Evolutionary conservation across 2,329 filamentous ascomycete genomes (phyloP).

Genomic region (Sclerotinia minor): DNA sequence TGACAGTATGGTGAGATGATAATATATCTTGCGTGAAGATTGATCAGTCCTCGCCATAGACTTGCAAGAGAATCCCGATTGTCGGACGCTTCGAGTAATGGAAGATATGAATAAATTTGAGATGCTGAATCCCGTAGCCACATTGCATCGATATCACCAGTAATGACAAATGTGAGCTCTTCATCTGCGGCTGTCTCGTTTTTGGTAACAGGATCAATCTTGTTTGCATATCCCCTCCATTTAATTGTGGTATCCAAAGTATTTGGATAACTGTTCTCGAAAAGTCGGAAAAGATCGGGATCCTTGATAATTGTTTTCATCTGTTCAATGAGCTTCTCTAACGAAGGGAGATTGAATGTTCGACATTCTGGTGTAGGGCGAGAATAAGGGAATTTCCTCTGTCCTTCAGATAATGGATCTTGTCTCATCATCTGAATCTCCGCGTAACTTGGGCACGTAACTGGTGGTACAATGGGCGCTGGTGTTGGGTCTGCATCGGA

Average conservation of each 20-base stretch:
- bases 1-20: conserved; percentile 81
- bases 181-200: conserved; percentile 49
- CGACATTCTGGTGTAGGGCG: conserved; percentile 74
- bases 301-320: conserved; percentile 71
- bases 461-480: background rate
- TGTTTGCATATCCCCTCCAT: conserved; percentile 62
- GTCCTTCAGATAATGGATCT: conserved; percentile 51
- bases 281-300: conserved; percentile 70
- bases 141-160: conserved; percentile 72
- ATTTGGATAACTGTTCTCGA: conserved; percentile 73
- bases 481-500: background rate
- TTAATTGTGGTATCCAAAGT: conserved; percentile 72
- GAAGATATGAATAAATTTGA: conserved; percentile 69
- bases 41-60: conserved; percentile 69
- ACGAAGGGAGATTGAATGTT: conserved; percentile 73
- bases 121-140: conserved; percentile 86
- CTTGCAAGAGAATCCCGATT: conserved; percentile 61
- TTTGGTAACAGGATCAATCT: conserved; percentile 42
- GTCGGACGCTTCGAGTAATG: conserved; percentile 57
- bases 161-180: conserved; percentile 62
- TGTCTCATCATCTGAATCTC: conserved; percentile 31
- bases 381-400: conserved; percentile 74
- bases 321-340: conserved; percentile 73
- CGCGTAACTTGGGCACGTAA: conserved; percentile 28
- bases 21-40: conserved; percentile 68